Conservation (phyloP, 2,329 filamentous ascomycete species). For the Botrytis tulipae region DNA sequence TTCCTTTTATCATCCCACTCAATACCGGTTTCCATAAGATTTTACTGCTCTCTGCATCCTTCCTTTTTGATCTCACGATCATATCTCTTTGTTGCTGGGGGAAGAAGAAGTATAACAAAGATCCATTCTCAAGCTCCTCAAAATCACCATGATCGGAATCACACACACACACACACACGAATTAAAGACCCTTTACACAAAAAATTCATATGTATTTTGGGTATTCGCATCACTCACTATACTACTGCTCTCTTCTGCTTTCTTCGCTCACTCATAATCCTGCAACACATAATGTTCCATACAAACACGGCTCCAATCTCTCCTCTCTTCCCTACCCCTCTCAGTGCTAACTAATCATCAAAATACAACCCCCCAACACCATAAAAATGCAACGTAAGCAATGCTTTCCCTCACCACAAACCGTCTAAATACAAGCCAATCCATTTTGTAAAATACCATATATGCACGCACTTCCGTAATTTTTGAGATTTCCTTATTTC, state of each 20-base stretch:
- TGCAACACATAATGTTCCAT: neutral
- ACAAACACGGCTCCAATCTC: neutral
- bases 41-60: too few species aligned
- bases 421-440: neutral
- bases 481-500: neutral
- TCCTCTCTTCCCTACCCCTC: neutral
- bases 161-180: neutral
- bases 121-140: too few species aligned
- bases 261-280: neutral
- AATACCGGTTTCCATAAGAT: too few species aligned
- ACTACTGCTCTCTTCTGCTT: neutral
- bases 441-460: slow-evolving; percentile 9
- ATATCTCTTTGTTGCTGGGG: too few species aligned
- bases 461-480: neutral
- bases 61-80: too few species aligned
- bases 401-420: neutral
- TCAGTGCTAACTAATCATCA: neutral
- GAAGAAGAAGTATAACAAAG: too few species aligned
- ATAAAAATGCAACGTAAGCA: neutral
- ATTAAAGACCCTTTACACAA: neutral
- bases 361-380: neutral
- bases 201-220: neutral
- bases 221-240: neutral
- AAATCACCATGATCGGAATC: too few species aligned
- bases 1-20: too few species aligned